Conservation (phyloP, 805 yeast genomes). For the Candida morakotiae region DNA sequence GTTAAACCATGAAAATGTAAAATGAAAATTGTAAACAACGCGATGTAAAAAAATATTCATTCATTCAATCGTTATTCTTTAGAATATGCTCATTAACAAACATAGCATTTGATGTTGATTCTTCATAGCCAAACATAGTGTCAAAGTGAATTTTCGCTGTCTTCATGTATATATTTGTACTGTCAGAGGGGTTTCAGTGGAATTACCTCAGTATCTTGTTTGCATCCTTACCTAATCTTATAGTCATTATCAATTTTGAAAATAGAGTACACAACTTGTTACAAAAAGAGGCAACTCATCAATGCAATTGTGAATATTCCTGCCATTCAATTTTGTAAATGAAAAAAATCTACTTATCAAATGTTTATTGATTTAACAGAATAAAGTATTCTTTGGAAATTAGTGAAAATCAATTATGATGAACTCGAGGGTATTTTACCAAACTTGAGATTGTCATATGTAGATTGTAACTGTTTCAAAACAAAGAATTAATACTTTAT, state of each 20-base stretch:
- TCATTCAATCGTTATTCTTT: conserved; percentile 4
- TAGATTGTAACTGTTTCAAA: not conserved
- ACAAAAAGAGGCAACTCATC: conserved; percentile 2
- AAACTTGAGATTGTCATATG: not conserved
- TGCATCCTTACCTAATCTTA: conserved; percentile 4
- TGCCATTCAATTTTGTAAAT: not conserved
- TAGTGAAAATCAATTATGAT: not conserved
- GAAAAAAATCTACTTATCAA: not conserved
- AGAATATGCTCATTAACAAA: not conserved
- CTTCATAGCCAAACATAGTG: not conserved
- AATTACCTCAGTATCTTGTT: conserved; percentile 1
- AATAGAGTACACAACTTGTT: not conserved
- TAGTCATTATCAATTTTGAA: not conserved
- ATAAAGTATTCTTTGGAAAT: not conserved
- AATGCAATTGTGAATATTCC: not conserved
- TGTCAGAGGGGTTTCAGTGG: too few species aligned
- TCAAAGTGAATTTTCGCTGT: too few species aligned
- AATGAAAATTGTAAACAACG: not conserved
- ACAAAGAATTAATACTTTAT: not conserved
- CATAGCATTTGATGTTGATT: not conserved
- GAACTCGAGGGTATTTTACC: not conserved
- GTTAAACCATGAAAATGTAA: too few species aligned
- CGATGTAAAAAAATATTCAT: not conserved
- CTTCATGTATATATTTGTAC: too few species aligned
- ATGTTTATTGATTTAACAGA: not conserved